Base-by-base conservation (phyloP, 1,139 yeast genomes). In the Pichia sp. region DNA sequence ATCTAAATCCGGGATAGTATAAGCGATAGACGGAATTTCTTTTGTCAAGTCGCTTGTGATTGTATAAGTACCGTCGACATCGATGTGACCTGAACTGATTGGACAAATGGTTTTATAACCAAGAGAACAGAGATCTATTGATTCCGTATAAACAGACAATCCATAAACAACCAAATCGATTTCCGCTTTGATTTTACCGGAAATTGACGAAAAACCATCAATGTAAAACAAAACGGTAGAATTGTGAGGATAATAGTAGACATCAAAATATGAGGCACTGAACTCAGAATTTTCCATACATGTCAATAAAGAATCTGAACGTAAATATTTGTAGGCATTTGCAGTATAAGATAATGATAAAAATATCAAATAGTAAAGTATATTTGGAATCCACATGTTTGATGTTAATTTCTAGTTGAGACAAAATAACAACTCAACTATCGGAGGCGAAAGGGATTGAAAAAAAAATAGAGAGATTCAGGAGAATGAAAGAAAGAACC, bases 271-370 rank as follows among this genome's bases (percentile, higher is more conserved):
- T n/a, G 90, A 77, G 5, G 97, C 94, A 1, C 95, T 80, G 60
- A 94, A 81, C 61, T 81, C 83, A 10, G 98, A 90, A 64, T 85
- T 71, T 46, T 81, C 83, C 95, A 88, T 88, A 69, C 99, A 92
- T 41, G 98, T 85, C 55, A 90, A 69, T 55, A 94, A 72, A n/a
- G 97, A 87, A 11, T 77, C 65, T 1, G 96, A 75, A 50, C 67
- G 65, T 52, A 82, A 66, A 50, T 58, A 66, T 34, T 49, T 54
- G 4, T 39, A 11, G 8, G 49, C 54, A 16, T 16, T n/a, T 7
- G 40, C 40, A 1, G 36, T 3, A 6, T 37, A 27, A 7, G 23
- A 16, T 16, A 16, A 16, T 16, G 23, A 16, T 16, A 16, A 37
- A 16, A 16, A 16, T 16, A 16, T 29, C 11, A 38, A 40, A 11